Conservation (phyloP, 164 flowering plant species). For the Amborella trichopoda region DNA sequence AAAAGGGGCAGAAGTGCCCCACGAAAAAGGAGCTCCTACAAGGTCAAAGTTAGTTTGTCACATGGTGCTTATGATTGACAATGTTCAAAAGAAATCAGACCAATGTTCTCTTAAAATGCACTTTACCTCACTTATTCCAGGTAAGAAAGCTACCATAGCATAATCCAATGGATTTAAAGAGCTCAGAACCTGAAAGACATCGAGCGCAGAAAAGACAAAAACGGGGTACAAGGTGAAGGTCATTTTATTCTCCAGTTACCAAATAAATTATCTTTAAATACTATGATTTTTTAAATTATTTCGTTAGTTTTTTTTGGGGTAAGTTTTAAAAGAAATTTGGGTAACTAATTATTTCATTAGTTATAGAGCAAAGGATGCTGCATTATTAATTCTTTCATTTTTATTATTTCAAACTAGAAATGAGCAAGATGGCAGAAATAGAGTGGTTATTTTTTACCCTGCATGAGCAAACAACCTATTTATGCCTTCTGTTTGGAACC, state of each 20-base stretch:
- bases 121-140: conserved; percentile 81
- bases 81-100: no score
- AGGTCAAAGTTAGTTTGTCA: neutral
- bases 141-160: conserved; percentile 57
- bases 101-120: no score
- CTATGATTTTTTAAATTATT: no score
- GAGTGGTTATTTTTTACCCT: no score
- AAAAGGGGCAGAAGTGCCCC: conserved; percentile 76
- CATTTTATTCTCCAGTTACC: neutral
- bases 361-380: neutral
- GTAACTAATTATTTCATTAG: neutral
- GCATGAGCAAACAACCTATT: no score
- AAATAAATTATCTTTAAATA: neutral
- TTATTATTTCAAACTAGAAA: no score
- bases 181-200: conserved; percentile 54
- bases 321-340: neutral
- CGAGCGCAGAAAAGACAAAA: neutral
- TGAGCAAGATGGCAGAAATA: no score
- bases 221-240: neutral
- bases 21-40: conserved; percentile 81
- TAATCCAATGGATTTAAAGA: conserved; percentile 75
- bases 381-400: no score
- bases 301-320: no score
- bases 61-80: no score
- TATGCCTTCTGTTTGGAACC: no score